Evolutionary conservation across 169 alveolate species (phyloP).

Genomic region (Babesia ovis): DNA sequence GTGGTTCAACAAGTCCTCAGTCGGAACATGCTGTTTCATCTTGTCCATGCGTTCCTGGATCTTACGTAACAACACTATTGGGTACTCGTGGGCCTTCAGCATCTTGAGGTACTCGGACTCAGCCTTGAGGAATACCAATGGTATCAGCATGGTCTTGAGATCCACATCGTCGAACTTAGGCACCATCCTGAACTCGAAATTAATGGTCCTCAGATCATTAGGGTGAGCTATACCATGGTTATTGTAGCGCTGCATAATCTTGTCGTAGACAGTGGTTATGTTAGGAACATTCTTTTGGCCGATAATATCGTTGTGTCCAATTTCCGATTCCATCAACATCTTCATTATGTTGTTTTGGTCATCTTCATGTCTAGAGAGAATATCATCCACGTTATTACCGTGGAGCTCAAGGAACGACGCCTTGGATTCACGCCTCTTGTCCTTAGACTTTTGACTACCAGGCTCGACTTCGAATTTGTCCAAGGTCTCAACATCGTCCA

Average conservation of each 20-base stretch:
- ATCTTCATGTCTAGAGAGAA: not conserved
- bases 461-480: not conserved
- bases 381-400: not conserved
- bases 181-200: conserved; percentile 54
- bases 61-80: conserved; percentile 27
- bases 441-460: not conserved
- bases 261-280: not conserved
- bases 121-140: conserved; percentile 45
- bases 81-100: conserved; percentile 33
- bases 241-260: not conserved
- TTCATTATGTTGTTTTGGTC: not conserved
- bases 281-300: not conserved
- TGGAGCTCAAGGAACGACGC: conserved; percentile 62
- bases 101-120: conserved; percentile 43
- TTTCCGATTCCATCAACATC: not conserved
- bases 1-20: conserved; percentile 22
- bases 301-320: not conserved
- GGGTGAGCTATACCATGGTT: conserved; percentile 19
- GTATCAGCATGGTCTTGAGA: conserved; percentile 38
- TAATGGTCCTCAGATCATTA: conserved; percentile 25
- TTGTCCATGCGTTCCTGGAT: conserved; percentile 42
- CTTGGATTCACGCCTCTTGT: not conserved
- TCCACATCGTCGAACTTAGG: conserved; percentile 20
- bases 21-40: conserved; percentile 7
- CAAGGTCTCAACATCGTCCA: conserved; percentile 30